A percentile compares a stretch with the other conserved stretches of the same genome.
Evolutionary conservation across 805 yeast species (phyloP).

Genomic region (Metschnikowia lachancei): DNA sequence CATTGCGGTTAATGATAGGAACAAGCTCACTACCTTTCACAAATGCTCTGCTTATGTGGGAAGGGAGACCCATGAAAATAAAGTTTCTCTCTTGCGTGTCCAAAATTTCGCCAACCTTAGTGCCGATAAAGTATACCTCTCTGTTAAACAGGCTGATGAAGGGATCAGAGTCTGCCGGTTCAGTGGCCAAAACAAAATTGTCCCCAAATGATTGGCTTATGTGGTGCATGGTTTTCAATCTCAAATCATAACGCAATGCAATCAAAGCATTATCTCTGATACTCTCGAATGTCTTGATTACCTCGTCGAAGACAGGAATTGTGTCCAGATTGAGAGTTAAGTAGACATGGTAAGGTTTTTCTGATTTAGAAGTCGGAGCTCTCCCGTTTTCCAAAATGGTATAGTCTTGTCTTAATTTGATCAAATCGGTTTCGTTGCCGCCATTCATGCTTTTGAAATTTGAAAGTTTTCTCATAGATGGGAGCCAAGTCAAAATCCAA

Average conservation of each 20-base stretch:
- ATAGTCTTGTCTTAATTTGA: constrained; percentile 40
- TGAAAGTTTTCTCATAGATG: constrained; percentile 45
- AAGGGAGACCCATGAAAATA: constrained; percentile 47
- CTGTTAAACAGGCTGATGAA: constrained; percentile 51
- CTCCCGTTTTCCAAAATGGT: constrained; percentile 42
- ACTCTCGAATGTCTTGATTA: constrained; percentile 32
- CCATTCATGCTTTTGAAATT: constrained; percentile 24
- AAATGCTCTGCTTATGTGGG: constrained; percentile 49
- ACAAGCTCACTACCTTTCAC: constrained; percentile 53
- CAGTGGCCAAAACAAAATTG: constrained; percentile 52
- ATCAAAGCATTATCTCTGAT: constrained; percentile 41
- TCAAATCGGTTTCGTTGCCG: constrained; percentile 22
- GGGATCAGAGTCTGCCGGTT: constrained; percentile 60
- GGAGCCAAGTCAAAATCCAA: constrained; percentile 63
- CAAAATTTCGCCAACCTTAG: constrained; percentile 35
- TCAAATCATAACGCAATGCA: constrained; percentile 55
- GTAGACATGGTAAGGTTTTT: constrained; percentile 28
- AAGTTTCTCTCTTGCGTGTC: constrained; percentile 31
- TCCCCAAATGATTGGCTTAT: constrained; percentile 48
- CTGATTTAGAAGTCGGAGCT: constrained; percentile 18
- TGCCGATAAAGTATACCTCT: constrained; percentile 47
- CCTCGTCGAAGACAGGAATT: constrained; percentile 34
- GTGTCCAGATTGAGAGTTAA: constrained; percentile 34
- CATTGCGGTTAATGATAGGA: constrained; percentile 51
- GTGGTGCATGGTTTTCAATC: constrained; percentile 52